Evolutionary conservation across 441 rosid species (phyloP).

Genomic region (Monsonia emarginata): DNA sequence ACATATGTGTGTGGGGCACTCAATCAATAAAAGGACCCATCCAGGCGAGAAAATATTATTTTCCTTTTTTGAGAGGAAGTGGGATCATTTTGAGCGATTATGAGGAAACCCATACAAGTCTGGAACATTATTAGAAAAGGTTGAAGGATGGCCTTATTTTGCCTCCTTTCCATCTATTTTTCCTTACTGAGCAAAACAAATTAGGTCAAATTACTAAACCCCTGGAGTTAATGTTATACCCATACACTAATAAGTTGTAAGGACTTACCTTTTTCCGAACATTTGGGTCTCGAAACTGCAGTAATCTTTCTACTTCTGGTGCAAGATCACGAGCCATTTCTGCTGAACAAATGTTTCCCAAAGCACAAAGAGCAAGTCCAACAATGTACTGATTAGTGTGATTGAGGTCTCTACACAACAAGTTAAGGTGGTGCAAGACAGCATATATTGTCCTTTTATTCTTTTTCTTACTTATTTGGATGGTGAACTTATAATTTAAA

Average conservation of each 20-base stretch:
- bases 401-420: constrained; percentile 75
- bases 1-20: background rate
- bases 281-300: constrained; percentile 97
- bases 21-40: background rate
- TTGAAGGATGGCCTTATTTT: background rate
- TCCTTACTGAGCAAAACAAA: constrained; percentile 1
- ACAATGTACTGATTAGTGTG: constrained; percentile 93
- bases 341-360: constrained; percentile 96
- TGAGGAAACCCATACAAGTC: background rate
- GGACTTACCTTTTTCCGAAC: constrained; percentile 76
- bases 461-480: background rate
- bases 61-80: background rate
- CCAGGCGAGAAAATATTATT: background rate
- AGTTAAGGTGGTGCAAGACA: constrained; percentile 47
- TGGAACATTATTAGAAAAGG: background rate
- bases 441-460: constrained; percentile 2
- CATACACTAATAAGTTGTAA: constrained; percentile 1
- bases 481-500: background rate
- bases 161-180: background rate
- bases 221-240: background rate
- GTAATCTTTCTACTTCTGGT: constrained; percentile 91
- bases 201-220: background rate
- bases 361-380: constrained; percentile 97
- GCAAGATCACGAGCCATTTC: constrained; percentile 99
- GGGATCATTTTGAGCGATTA: constrained; percentile 1